Conservation (phyloP, 805 yeast species). For the Kuraishia hungarica region DNA sequence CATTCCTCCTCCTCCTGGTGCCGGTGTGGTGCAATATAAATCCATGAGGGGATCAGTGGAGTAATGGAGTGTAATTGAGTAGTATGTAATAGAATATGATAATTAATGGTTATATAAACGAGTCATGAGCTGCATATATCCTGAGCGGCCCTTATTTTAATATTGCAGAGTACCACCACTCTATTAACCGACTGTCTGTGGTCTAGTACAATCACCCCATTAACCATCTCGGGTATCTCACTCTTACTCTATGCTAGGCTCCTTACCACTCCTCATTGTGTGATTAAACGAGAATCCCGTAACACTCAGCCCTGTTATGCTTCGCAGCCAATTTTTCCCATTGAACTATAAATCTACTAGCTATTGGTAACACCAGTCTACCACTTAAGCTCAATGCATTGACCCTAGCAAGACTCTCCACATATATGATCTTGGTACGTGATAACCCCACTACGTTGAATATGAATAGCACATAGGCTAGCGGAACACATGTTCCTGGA, state of each 20-base stretch:
- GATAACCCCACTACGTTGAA: slow-evolving; percentile 39
- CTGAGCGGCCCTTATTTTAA: too few relatives aligned
- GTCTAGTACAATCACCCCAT: too few relatives aligned
- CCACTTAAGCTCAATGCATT: slow-evolving; percentile 72
- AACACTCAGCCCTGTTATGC: slow-evolving; percentile 58
- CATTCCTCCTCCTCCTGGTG: slow-evolving; percentile 1
- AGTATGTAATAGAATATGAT: not conserved
- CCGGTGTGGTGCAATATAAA: not conserved
- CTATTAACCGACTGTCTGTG: too few relatives aligned
- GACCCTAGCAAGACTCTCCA: slow-evolving; percentile 86
- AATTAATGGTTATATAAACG: too few relatives aligned
- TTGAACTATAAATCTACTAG: slow-evolving; percentile 80
- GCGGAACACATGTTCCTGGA: slow-evolving; percentile 74
- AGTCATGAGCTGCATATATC: too few relatives aligned
- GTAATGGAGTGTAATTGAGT: not conserved
- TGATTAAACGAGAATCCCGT: slow-evolving; percentile 63
- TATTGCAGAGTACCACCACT: too few relatives aligned
- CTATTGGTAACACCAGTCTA: slow-evolving; percentile 53
- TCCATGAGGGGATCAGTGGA: not conserved
- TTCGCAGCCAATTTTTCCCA: slow-evolving; percentile 58
- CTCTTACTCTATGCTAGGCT: too few relatives aligned
- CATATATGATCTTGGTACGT: slow-evolving; percentile 56
- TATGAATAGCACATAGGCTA: slow-evolving; percentile 48
- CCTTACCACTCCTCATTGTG: not conserved
- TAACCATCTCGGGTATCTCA: too few relatives aligned